Conservation (phyloP, 139 green algal genomes). For the Edaphochlamys debaryana region DNA sequence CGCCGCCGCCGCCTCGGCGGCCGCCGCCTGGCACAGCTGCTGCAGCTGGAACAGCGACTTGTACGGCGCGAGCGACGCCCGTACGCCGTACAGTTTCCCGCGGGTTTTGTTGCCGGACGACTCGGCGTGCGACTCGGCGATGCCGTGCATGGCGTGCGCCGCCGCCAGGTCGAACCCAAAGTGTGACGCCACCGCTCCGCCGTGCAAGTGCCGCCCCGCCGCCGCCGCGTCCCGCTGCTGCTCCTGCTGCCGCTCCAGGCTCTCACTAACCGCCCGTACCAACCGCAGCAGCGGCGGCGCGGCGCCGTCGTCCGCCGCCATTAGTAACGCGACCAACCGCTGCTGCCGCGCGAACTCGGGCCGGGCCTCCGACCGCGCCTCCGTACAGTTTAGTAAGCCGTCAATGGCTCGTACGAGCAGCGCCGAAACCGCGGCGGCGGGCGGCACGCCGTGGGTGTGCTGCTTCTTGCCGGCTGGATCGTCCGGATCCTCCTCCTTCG, state of each 20-base stretch:
- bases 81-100: conserved; percentile 23
- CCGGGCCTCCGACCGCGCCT: neutral
- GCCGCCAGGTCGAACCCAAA: too few species aligned
- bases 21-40: neutral
- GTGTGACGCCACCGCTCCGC: too few species aligned
- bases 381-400: conserved; percentile 24
- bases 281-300: neutral
- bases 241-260: neutral
- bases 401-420: neutral
- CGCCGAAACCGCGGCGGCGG: neutral
- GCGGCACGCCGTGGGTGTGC: neutral
- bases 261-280: neutral
- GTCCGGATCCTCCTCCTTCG: neutral
- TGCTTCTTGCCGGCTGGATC: neutral
- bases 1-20: neutral
- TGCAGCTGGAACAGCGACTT: conserved; percentile 34
- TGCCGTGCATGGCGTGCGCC: neutral
- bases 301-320: neutral
- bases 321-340: neutral
- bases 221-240: too few species aligned
- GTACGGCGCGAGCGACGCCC: conserved; percentile 11
- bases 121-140: neutral
- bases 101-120: neutral
- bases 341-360: conserved; percentile 5
- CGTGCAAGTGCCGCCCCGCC: too few species aligned